These are phyloP conservation scores for Mycena pura DNA, from an alignment of 768 basidiomycete genomes.

Conservation along the genomic window DNA sequence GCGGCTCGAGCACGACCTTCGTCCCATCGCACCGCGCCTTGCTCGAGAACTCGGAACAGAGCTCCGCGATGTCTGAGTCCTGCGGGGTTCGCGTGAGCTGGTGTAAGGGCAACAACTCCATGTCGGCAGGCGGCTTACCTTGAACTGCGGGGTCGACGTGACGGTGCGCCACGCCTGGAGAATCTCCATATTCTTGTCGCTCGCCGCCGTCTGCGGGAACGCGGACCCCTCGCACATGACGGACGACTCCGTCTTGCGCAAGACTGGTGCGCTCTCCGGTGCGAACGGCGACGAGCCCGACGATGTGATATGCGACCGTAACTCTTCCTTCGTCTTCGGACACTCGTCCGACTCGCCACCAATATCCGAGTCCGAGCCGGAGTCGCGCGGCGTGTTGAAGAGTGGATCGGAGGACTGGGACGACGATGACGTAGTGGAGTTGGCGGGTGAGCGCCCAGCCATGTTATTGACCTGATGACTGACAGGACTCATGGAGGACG, in stretches of 20 bases:
- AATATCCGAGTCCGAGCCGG: slow-evolving; percentile 38
- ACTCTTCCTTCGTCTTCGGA: slow-evolving; percentile 62
- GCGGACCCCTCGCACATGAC: slow-evolving; percentile 71
- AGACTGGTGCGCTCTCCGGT: slow-evolving; percentile 33
- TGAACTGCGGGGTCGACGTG: slow-evolving; percentile 76
- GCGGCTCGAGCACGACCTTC: slow-evolving; percentile 77
- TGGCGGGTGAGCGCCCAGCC: slow-evolving; percentile 28
- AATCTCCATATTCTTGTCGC: slow-evolving; percentile 78
- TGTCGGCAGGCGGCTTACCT: slow-evolving; percentile 54
- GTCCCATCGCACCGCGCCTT: slow-evolving; percentile 88
- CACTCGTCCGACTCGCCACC: slow-evolving; percentile 37
- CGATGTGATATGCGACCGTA: slow-evolving; percentile 54
- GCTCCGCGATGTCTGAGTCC: slow-evolving; percentile 80
- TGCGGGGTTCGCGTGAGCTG: slow-evolving; percentile 34
- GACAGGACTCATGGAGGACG: slow-evolving; percentile 60
- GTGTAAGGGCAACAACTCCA: slow-evolving; percentile 3
- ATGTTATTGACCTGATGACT: slow-evolving; percentile 48
- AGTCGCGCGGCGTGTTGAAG: slow-evolving; percentile 43
- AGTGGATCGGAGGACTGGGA: slow-evolving; percentile 42
- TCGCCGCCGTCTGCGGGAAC: slow-evolving; percentile 73
- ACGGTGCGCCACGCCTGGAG: slow-evolving; percentile 82
- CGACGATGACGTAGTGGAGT: slow-evolving; percentile 47
- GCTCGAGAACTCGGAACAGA: slow-evolving; percentile 79
- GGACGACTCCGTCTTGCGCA: slow-evolving; percentile 59
- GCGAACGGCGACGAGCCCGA: slow-evolving; percentile 72